phyloP scores from a whole-genome alignment of 2,329 filamentous ascomycete genomes.

The Ophiostoma perfectum region DNA sequence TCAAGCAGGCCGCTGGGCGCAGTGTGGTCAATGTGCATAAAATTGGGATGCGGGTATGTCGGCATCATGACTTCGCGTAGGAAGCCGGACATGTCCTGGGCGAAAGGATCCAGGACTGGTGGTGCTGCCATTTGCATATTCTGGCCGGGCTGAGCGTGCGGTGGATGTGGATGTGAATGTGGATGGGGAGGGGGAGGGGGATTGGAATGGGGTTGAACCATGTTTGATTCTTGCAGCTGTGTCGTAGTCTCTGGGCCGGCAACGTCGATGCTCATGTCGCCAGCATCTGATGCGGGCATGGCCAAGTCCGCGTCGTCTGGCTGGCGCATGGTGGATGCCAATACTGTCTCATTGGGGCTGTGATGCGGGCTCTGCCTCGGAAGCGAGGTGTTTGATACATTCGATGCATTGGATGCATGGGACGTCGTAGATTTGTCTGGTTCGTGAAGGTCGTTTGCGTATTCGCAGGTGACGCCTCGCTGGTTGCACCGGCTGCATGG shows the following conservation, averaged over 20 bases:
- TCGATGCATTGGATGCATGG: too few relatives aligned
- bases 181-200: too few relatives aligned
- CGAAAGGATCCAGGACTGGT: not conserved
- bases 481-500: constrained; percentile 48
- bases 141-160: not conserved
- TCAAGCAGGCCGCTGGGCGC: constrained; percentile 42
- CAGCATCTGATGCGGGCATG: not conserved
- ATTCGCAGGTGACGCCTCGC: constrained; percentile 44
- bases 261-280: not conserved
- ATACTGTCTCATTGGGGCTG: not conserved
- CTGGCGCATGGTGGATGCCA: not conserved
- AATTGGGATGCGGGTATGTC: constrained; percentile 31
- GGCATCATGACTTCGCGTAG: constrained; percentile 48
- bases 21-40: constrained; percentile 38
- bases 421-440: not conserved
- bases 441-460: constrained; percentile 12
- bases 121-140: not conserved
- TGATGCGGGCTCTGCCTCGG: not conserved
- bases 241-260: not conserved
- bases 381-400: not conserved
- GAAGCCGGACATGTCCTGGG: constrained; percentile 41
- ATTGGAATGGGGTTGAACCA: not conserved
- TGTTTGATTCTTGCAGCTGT: not conserved
- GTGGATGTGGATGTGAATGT: not conserved
- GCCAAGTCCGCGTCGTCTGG: too few relatives aligned